A percentile compares a stretch with the other conserved stretches of the same genome.
These are phyloP conservation scores for Moesziomyces sp. DNA, from an alignment of 1,284 basidiomycete genomes.

Conservation along the genomic window DNA sequence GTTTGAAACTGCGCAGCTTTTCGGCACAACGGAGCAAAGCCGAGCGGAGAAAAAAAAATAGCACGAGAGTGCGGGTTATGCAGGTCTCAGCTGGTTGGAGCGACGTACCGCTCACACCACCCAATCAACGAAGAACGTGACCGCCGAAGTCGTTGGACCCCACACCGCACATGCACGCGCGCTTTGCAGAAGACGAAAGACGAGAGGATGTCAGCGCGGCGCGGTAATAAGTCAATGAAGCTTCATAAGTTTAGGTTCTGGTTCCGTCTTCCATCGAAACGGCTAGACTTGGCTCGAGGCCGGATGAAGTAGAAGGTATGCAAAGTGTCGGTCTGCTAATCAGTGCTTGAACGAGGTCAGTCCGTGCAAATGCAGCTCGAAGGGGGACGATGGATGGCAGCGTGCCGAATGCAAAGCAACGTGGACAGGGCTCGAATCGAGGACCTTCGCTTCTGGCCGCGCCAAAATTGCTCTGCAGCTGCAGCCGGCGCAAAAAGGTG, in stretches of 20 bases:
- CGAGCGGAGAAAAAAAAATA: constrained; percentile 1
- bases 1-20: constrained; percentile 6
- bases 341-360: too few relatives aligned
- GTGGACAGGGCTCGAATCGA: too few relatives aligned
- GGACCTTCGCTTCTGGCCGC: not conserved
- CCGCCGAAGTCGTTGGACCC: not conserved
- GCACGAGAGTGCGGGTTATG: not conserved
- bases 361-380: too few relatives aligned
- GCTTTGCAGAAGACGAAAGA: not conserved
- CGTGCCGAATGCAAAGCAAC: too few relatives aligned
- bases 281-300: too few relatives aligned
- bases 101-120: not conserved
- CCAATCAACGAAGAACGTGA: constrained; percentile 2
- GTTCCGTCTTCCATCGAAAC: constrained; percentile 1
- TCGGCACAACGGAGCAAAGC: constrained; percentile 12
- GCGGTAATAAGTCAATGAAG: too few relatives aligned
- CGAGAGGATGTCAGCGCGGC: too few relatives aligned
- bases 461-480: not conserved
- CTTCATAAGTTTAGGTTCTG: too few relatives aligned
- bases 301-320: too few relatives aligned
- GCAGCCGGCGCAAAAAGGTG: too few relatives aligned
- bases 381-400: too few relatives aligned
- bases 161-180: not conserved
- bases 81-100: not conserved
- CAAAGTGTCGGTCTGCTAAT: too few relatives aligned